These are phyloP conservation scores for Tritrichomonas musculus DNA, from an alignment of 208 protist genomes.

Conservation along the genomic window DNA sequence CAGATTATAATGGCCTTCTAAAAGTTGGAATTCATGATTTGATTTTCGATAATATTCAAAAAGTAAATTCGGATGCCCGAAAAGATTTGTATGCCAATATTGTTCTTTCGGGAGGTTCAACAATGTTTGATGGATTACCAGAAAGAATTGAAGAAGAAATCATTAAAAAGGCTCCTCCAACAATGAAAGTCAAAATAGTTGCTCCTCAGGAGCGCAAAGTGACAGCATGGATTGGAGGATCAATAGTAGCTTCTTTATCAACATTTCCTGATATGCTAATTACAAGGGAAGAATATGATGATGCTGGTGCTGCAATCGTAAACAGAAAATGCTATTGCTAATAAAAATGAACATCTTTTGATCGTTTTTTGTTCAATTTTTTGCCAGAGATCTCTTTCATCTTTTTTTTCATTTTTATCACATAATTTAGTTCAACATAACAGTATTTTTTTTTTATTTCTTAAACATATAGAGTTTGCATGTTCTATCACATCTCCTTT, in stretches of 20 bases:
- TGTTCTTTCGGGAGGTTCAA: background rate
- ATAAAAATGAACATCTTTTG: too few relatives aligned
- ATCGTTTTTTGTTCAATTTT: too few relatives aligned
- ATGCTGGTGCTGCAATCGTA: conserved; percentile 50
- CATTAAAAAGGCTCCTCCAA: conserved; percentile 42
- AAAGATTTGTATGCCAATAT: background rate
- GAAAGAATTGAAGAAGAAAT: background rate
- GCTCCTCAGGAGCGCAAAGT: conserved; percentile 65
- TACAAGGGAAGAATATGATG: conserved; percentile 54
- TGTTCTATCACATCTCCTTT: too few relatives aligned
- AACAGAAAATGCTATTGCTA: conserved; percentile 51
- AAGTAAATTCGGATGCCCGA: background rate
- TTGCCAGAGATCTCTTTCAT: too few relatives aligned
- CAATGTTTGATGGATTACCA: background rate
- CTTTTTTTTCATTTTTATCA: too few relatives aligned
- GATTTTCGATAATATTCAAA: background rate
- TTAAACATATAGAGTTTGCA: too few relatives aligned
- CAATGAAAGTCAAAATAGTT: conserved; percentile 54
- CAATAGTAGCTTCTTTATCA: conserved; percentile 46
- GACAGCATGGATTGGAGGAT: conserved; percentile 58
- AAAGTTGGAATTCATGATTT: conserved; percentile 53
- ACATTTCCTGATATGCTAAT: conserved; percentile 53
- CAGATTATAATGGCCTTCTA: background rate
- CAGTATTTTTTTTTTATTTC: too few relatives aligned
- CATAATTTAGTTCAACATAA: too few relatives aligned